phyloP scores from a whole-genome alignment of 805 yeast genomes.

The Kodamaea fukazawae region DNA sequence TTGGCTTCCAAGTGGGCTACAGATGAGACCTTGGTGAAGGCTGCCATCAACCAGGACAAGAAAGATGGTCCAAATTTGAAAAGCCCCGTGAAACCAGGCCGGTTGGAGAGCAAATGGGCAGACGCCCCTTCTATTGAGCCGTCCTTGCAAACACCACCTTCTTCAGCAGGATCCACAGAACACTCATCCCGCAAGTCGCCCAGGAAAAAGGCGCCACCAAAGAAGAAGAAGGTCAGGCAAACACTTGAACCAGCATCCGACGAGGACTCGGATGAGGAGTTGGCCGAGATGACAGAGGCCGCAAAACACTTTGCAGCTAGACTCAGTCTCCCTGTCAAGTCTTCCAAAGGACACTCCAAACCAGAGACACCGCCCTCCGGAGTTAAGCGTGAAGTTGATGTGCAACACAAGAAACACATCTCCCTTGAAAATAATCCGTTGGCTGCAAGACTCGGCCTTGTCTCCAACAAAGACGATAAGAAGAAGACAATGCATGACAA shows the following conservation, averaged over 20 bases:
- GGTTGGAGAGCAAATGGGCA: constrained; percentile 37
- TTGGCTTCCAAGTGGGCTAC: constrained; percentile 37
- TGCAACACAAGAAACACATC: not conserved
- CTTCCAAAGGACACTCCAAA: constrained; percentile 2
- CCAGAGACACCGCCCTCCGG: not conserved
- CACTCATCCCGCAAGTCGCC: constrained; percentile 1
- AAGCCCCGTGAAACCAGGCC: not conserved
- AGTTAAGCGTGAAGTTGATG: constrained; percentile 6
- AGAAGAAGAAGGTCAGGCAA: constrained; percentile 4
- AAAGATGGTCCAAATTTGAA: not conserved
- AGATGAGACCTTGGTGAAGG: constrained; percentile 24
- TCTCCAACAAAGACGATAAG: constrained; percentile 1
- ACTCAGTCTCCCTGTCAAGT: constrained; percentile 14
- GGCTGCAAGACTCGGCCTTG: constrained; percentile 8
- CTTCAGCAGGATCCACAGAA: constrained; percentile 3
- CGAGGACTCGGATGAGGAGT: constrained; percentile 13
- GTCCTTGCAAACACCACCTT: constrained; percentile 4
- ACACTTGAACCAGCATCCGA: constrained; percentile 4
- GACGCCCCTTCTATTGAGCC: constrained; percentile 8
- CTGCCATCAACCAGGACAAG: constrained; percentile 24
- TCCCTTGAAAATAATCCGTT: constrained; percentile 5
- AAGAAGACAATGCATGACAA: not conserved
- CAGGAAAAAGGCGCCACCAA: constrained; percentile 6
- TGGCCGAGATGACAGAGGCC: constrained; percentile 29
- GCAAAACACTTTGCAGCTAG: constrained; percentile 33